phyloP scores from a whole-genome alignment of 305 asterid genomes.

The Coffea humblotiana region DNA sequence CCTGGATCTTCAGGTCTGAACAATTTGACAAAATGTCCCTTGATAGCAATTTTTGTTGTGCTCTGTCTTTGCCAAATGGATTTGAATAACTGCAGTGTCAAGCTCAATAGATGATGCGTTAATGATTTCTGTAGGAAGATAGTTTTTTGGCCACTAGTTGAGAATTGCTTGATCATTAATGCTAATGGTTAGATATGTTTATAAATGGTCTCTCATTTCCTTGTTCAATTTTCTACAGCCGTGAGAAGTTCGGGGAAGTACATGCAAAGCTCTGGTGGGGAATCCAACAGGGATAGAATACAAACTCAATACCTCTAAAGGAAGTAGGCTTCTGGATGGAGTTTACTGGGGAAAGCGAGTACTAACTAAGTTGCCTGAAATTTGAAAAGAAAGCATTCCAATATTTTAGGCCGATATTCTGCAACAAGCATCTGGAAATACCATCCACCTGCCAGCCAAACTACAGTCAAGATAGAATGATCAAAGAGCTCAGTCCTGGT shows the following conservation, averaged over 20 bases:
- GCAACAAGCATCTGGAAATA: not conserved
- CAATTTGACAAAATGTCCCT: not conserved
- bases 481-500: not conserved
- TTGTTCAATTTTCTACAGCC: slow-evolving; percentile 42
- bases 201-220: not conserved
- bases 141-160: not conserved
- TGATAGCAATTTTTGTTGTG: not conserved
- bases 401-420: not conserved
- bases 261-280: slow-evolving; percentile 99
- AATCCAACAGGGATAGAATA: slow-evolving; percentile 91
- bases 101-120: not conserved
- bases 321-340: slow-evolving; percentile 1
- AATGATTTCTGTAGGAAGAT: not conserved
- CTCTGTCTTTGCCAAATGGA: not conserved
- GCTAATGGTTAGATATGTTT: not conserved
- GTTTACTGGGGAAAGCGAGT: slow-evolving; percentile 5
- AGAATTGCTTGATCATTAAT: not conserved
- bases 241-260: slow-evolving; percentile 87
- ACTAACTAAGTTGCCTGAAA: not conserved
- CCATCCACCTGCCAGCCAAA: not conserved
- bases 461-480: not conserved
- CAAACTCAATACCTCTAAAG: slow-evolving; percentile 79
- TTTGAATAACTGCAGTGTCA: not conserved
- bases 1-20: not conserved
- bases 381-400: not conserved